phyloP scores from a whole-genome alignment of 257 asterid genomes.

The Solanum dulcamara region DNA sequence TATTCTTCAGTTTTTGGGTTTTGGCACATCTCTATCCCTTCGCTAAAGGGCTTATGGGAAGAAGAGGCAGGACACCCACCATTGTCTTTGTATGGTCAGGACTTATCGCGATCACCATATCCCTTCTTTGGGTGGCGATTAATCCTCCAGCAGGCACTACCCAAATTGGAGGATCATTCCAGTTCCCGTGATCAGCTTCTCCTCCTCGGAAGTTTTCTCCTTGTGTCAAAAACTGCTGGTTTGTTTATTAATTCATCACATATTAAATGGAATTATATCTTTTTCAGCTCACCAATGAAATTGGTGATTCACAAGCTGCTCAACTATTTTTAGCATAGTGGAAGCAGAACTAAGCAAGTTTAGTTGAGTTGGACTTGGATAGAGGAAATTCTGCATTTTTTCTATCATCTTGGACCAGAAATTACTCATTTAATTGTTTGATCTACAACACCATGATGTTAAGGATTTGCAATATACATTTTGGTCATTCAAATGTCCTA shows the following conservation, averaged over 20 bases:
- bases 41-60: conserved; percentile 68
- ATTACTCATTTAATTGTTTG: conserved; percentile 1
- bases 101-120: conserved; percentile 54
- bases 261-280: not conserved
- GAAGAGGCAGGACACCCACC: conserved; percentile 58
- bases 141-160: conserved; percentile 50
- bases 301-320: conserved; percentile 1
- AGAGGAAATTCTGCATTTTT: not conserved
- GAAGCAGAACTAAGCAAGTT: not conserved
- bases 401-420: not conserved
- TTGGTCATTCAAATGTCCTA: not conserved
- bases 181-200: conserved; percentile 37
- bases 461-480: not conserved
- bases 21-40: conserved; percentile 63
- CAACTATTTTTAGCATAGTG: conserved; percentile 3
- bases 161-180: conserved; percentile 62
- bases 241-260: not conserved
- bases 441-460: not conserved
- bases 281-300: not conserved
- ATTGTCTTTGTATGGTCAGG: conserved; percentile 67
- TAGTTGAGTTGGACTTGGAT: conserved; percentile 3
- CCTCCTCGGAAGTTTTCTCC: not conserved
- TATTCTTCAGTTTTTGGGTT: conserved; percentile 74
- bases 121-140: conserved; percentile 64
- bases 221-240: not conserved